Percentiles rank a stretch among this genome's conserved stretches.
phyloP scores from a whole-genome alignment of 768 basidiomycete species.

The Arthromyces matolae region DNA sequence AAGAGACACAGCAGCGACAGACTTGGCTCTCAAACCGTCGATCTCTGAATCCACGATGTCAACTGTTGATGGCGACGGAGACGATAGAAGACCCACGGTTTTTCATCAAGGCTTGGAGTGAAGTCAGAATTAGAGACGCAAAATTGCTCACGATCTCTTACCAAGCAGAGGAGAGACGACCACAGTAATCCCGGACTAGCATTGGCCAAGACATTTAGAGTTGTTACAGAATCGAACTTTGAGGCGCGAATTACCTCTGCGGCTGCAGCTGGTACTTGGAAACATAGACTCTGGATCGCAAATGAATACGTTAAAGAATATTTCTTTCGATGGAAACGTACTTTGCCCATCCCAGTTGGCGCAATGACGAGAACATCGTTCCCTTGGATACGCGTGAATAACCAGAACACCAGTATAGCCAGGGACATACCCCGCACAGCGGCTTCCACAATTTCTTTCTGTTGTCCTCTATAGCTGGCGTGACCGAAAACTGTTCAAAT shows the following conservation, averaged over 20 bases:
- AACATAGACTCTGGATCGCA: slow-evolving; percentile 76
- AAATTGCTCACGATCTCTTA: slow-evolving; percentile 28
- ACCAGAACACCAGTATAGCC: neutral
- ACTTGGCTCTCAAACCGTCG: slow-evolving; percentile 48
- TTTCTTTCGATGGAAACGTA: slow-evolving; percentile 19
- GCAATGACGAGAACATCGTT: slow-evolving; percentile 76
- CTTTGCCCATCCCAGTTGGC: slow-evolving; percentile 90
- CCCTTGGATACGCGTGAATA: slow-evolving; percentile 34
- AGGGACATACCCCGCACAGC: slow-evolving; percentile 52
- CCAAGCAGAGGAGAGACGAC: slow-evolving; percentile 77
- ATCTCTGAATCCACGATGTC: slow-evolving; percentile 45
- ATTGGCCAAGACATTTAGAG: neutral
- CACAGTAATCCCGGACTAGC: slow-evolving; percentile 64
- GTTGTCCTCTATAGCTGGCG: slow-evolving; percentile 67
- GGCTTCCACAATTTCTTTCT: slow-evolving; percentile 70
- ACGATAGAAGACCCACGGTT: slow-evolving; percentile 54
- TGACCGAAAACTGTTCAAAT: slow-evolving; percentile 61
- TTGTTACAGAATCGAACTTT: neutral
- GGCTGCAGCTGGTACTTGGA: slow-evolving; percentile 77
- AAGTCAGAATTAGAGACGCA: neutral
- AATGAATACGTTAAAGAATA: neutral
- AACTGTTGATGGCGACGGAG: neutral
- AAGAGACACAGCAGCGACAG: slow-evolving; percentile 56
- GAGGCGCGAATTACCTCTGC: slow-evolving; percentile 39
- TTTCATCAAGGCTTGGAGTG: slow-evolving; percentile 66